Conservation (phyloP, 169 alveolate genomes). For the Theileria luwenshuni region DNA sequence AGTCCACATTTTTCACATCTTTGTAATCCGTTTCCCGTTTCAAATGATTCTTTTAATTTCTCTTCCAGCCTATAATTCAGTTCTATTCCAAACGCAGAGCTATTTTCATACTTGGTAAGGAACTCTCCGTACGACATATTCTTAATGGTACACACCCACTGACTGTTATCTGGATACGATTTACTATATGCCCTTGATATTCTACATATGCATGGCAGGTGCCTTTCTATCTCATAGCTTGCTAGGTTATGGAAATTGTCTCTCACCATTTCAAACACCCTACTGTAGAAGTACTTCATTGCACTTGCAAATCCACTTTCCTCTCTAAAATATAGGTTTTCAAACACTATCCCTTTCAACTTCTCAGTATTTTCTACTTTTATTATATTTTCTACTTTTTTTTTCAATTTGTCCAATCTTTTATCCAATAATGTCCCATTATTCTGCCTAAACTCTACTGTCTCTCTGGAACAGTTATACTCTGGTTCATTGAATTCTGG, state of each 20-base stretch:
- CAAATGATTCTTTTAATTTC: conserved; percentile 15
- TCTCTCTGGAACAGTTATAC: background rate
- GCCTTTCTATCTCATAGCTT: background rate
- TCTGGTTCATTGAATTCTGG: background rate
- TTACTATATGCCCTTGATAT: background rate
- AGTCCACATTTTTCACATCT: conserved; percentile 28
- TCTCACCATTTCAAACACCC: background rate
- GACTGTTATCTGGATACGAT: background rate
- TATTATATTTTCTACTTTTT: background rate
- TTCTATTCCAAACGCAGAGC: conserved; percentile 22
- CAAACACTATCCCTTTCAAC: background rate
- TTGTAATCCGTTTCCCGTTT: background rate
- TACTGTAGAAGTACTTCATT: background rate
- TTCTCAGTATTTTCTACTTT: too few species aligned
- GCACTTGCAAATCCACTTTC: background rate
- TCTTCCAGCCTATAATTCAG: background rate
- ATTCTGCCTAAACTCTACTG: background rate
- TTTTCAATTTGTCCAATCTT: background rate
- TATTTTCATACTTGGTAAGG: conserved; percentile 7
- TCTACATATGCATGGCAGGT: conserved; percentile 27
- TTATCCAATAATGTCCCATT: background rate
- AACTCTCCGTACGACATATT: background rate
- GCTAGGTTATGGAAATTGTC: background rate
- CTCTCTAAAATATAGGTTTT: background rate
- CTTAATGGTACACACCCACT: conserved; percentile 14